phyloP scores from a whole-genome alignment of 2,329 filamentous ascomycete genomes.

The Apiospora kogelbergensis region DNA sequence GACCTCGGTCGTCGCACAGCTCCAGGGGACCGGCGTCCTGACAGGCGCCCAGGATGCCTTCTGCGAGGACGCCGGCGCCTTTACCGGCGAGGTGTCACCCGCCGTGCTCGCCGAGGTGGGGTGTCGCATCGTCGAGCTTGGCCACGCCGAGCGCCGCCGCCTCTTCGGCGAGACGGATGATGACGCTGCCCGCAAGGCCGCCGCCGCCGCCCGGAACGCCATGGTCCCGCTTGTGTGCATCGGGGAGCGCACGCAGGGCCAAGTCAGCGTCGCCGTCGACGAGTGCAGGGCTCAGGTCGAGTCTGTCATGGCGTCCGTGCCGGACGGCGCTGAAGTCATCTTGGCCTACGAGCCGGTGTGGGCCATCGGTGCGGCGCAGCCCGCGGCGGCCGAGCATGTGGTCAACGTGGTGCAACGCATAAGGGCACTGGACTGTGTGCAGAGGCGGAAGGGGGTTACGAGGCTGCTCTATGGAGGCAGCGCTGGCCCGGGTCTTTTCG shows the following conservation, averaged over 20 bases:
- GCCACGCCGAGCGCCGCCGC: constrained; percentile 75
- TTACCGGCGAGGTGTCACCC: constrained; percentile 77
- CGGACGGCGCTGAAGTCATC: constrained; percentile 65
- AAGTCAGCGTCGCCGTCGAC: constrained; percentile 58
- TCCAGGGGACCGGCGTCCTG: constrained; percentile 50
- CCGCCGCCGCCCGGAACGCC: constrained; percentile 65
- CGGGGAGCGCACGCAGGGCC: constrained; percentile 61
- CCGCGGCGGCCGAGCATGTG: constrained; percentile 72
- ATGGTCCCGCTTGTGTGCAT: constrained; percentile 80
- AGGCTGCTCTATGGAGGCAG: constrained; percentile 82
- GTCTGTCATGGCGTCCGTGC: constrained; percentile 60
- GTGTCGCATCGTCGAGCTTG: constrained; percentile 72
- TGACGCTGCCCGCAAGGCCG: constrained; percentile 66
- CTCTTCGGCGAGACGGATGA: constrained; percentile 76
- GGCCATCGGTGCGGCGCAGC: constrained; percentile 77
- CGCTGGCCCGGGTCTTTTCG: constrained; percentile 76
- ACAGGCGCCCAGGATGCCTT: constrained; percentile 77
- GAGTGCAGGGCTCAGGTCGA: constrained; percentile 68
- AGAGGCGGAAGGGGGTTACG: constrained; percentile 53
- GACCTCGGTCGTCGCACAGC: constrained; percentile 46
- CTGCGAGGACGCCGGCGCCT: constrained; percentile 69
- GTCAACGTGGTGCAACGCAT: constrained; percentile 67
- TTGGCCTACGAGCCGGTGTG: constrained; percentile 88
- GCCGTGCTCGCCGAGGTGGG: constrained; percentile 66
- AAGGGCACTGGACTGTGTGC: constrained; percentile 51